phyloP scores from a whole-genome alignment of 2,329 filamentous ascomycete species.

The Fusarium pilosicola region DNA sequence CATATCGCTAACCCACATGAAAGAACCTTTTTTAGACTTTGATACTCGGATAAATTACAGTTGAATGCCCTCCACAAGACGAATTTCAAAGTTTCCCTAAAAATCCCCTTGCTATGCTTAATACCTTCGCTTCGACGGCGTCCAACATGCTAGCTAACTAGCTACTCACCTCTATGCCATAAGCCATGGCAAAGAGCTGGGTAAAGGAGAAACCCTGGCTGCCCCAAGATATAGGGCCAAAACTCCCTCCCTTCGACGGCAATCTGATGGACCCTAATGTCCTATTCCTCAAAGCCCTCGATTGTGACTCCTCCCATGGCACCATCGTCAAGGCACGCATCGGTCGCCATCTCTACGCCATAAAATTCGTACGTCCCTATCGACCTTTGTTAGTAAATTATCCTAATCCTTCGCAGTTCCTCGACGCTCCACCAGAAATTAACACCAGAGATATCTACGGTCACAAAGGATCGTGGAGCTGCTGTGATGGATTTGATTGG shows the following conservation, averaged over 20 bases:
- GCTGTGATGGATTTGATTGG: not conserved
- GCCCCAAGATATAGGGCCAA: not conserved
- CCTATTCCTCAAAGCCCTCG: not conserved
- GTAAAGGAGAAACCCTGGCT: not conserved
- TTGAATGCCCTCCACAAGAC: too few relatives aligned
- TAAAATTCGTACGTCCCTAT: not conserved
- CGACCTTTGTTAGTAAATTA: not conserved
- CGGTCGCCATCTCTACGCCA: not conserved
- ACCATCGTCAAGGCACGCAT: not conserved
- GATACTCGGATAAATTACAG: not conserved
- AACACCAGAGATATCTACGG: not conserved
- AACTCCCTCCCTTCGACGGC: not conserved
- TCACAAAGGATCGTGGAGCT: not conserved
- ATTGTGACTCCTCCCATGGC: not conserved
- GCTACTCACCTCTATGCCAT: accelerated
- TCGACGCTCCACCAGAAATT: accelerated
- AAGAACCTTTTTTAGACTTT: not conserved
- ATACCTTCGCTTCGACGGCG: not conserved
- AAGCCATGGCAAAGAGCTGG: not conserved
- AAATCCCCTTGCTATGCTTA: too few relatives aligned
- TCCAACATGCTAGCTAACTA: not conserved
- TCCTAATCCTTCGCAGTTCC: not conserved
- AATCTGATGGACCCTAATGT: not conserved
- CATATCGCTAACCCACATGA: not conserved
- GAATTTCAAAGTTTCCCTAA: accelerated